Conservation (phyloP, 805 yeast genomes). For the Yamadazyma takamatsuzukensis region DNA sequence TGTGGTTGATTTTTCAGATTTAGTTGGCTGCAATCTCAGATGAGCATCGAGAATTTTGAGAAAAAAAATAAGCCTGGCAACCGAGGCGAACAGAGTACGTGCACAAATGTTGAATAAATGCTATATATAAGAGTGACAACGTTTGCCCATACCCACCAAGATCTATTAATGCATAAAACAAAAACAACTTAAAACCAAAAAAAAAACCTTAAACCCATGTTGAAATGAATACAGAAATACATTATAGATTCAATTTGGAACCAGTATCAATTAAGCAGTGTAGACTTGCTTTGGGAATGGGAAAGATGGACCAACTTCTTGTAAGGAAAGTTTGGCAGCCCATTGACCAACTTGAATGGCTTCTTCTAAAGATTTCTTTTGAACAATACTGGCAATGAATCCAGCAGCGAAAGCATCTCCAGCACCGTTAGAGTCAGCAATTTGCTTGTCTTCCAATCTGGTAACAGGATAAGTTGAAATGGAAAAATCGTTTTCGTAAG, state of each 20-base stretch:
- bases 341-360: conserved; percentile 88
- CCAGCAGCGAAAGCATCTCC: conserved; percentile 99
- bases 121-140: neutral
- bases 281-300: conserved; percentile 72
- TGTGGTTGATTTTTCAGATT: neutral
- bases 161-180: conserved; percentile 1
- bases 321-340: conserved; percentile 90
- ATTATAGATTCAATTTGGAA: neutral
- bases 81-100: neutral
- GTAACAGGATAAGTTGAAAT: conserved; percentile 63
- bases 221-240: conserved; percentile 17
- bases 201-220: conserved; percentile 16
- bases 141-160: conserved; percentile 6
- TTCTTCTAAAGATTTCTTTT: conserved; percentile 58
- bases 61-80: neutral
- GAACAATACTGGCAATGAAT: conserved; percentile 82
- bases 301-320: conserved; percentile 91
- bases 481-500: conserved; percentile 46
- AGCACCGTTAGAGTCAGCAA: conserved; percentile 96
- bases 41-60: conserved; percentile 4
- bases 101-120: conserved; percentile 7
- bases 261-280: conserved; percentile 13
- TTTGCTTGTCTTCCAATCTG: conserved; percentile 59
- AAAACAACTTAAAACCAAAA: conserved; percentile 3
- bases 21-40: conserved; percentile 1